phyloP scores from a whole-genome alignment of 2,329 filamentous ascomycete species.

The Metarhizium guizhouense region DNA sequence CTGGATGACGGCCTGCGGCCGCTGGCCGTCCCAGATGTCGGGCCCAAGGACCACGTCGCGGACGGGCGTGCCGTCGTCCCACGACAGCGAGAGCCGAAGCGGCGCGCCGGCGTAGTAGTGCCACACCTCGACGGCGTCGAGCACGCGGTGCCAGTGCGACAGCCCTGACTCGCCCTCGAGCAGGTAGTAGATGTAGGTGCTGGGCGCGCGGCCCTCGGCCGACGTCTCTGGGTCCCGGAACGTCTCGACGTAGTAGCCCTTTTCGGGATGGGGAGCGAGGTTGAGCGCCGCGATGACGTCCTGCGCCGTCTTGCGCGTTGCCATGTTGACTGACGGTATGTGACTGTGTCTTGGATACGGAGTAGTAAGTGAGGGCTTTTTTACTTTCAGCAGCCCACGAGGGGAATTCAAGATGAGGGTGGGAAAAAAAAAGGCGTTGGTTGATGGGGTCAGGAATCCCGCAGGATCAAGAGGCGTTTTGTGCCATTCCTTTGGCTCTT shows the following conservation, averaged over 20 bases:
- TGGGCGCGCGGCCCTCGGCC: slow-evolving; percentile 27
- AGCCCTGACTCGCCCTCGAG: slow-evolving; percentile 32
- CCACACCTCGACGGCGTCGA: slow-evolving; percentile 40
- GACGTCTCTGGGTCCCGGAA: slow-evolving; percentile 29
- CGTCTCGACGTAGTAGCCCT: slow-evolving; percentile 38
- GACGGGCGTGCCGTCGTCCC: slow-evolving; percentile 30
- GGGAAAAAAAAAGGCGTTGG: too few species aligned
- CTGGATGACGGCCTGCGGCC: slow-evolving; percentile 33
- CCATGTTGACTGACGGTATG: neutral
- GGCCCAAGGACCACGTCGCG: slow-evolving; percentile 28
- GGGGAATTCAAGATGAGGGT: too few species aligned
- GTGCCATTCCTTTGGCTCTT: too few species aligned
- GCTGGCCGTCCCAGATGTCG: slow-evolving; percentile 31
- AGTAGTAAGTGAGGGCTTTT: too few species aligned
- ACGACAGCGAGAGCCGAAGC: slow-evolving; percentile 33
- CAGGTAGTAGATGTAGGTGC: slow-evolving; percentile 45
- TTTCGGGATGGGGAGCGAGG: slow-evolving; percentile 35
- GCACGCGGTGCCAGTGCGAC: slow-evolving; percentile 41
- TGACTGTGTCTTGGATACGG: too few species aligned
- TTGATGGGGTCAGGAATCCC: too few species aligned
- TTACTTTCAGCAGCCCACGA: too few species aligned
- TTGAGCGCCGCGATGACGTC: slow-evolving; percentile 34
- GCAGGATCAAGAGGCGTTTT: too few species aligned
- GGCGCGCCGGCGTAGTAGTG: slow-evolving; percentile 46
- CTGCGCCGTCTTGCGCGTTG: slow-evolving; percentile 20